Percentiles rank a stretch among this genome's conserved stretches.
These are phyloP conservation scores for Trichoderma hamatum DNA, from an alignment of 2,329 filamentous ascomycete genomes.

Conservation along the genomic window DNA sequence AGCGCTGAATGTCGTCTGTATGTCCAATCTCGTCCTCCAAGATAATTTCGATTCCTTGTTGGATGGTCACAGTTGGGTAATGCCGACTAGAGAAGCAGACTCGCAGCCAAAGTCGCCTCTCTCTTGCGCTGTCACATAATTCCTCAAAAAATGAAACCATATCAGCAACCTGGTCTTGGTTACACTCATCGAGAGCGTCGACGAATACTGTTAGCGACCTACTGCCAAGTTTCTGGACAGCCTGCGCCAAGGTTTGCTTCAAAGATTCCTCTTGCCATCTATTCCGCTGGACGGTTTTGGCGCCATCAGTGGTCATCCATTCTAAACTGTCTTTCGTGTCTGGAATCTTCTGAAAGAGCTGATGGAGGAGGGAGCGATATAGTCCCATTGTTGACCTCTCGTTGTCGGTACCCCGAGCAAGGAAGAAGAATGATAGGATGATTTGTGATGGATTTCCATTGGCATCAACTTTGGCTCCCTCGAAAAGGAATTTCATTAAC, in stretches of 20 bases:
- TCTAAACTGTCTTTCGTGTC: neutral
- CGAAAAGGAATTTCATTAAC: slow-evolving; percentile 12
- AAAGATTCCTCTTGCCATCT: neutral
- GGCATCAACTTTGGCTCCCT: neutral
- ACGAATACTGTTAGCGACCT: slow-evolving; percentile 32
- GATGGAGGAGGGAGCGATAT: slow-evolving; percentile 52
- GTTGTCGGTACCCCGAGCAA: slow-evolving; percentile 47
- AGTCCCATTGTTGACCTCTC: slow-evolving; percentile 52
- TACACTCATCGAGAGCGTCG: slow-evolving; percentile 53
- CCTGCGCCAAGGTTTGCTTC: neutral
- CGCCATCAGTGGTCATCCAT: slow-evolving; percentile 10
- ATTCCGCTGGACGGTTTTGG: neutral
- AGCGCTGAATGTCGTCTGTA: slow-evolving; percentile 33
- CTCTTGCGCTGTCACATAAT: slow-evolving; percentile 37
- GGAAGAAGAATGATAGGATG: slow-evolving; percentile 50
- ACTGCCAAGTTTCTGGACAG: neutral
- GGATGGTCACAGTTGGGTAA: slow-evolving; percentile 48
- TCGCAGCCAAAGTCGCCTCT: slow-evolving; percentile 30
- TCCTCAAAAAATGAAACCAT: slow-evolving; percentile 49
- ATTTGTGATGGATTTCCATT: neutral
- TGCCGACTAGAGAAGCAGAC: slow-evolving; percentile 53
- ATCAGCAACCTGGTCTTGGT: slow-evolving; percentile 43
- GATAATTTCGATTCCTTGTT: slow-evolving; percentile 32
- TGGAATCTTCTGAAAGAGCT: slow-evolving; percentile 40
- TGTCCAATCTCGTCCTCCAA: slow-evolving; percentile 37